Conservation (phyloP, 1,284 basidiomycete genomes). For the Melanopsichium pennsylvanicum region DNA sequence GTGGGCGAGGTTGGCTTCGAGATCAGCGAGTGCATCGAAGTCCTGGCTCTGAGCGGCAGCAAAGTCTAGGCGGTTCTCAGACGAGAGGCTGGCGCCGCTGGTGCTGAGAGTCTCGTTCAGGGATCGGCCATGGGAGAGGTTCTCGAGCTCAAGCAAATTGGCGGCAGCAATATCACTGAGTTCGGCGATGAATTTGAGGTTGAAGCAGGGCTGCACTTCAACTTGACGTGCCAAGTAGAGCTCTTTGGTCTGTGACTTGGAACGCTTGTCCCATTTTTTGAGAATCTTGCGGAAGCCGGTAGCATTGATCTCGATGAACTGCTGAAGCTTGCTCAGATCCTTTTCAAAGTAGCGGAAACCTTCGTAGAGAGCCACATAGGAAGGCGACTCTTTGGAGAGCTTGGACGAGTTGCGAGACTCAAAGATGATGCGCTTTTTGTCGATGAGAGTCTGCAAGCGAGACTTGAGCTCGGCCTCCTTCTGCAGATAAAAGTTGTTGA, state of each 20-base stretch:
- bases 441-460: slow-evolving; percentile 89
- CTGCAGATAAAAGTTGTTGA: slow-evolving; percentile 98
- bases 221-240: slow-evolving; percentile 95
- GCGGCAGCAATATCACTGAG: slow-evolving; percentile 92
- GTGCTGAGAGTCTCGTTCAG: slow-evolving; percentile 25
- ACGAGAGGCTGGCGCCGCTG: slow-evolving; percentile 38
- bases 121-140: slow-evolving; percentile 66
- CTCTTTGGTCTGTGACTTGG: slow-evolving; percentile 92
- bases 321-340: slow-evolving; percentile 93
- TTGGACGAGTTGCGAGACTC: slow-evolving; percentile 46
- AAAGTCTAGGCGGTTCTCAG: slow-evolving; percentile 61
- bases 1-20: slow-evolving; percentile 56
- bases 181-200: slow-evolving; percentile 93
- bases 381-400: slow-evolving; percentile 60
- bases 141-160: slow-evolving; percentile 89
- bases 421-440: slow-evolving; percentile 78
- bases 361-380: slow-evolving; percentile 78
- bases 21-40: slow-evolving; percentile 55
- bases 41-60: slow-evolving; percentile 55
- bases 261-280: slow-evolving; percentile 99
- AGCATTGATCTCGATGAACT: slow-evolving; percentile 98
- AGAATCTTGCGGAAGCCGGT: slow-evolving; percentile 97
- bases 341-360: slow-evolving; percentile 93
- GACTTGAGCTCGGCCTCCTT: slow-evolving; percentile 92
- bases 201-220: slow-evolving; percentile 85